A percentile compares a stretch with the other conserved stretches of the same genome.
phyloP scores from a whole-genome alignment of 768 basidiomycete genomes.

The Nidularia pulvinata region DNA sequence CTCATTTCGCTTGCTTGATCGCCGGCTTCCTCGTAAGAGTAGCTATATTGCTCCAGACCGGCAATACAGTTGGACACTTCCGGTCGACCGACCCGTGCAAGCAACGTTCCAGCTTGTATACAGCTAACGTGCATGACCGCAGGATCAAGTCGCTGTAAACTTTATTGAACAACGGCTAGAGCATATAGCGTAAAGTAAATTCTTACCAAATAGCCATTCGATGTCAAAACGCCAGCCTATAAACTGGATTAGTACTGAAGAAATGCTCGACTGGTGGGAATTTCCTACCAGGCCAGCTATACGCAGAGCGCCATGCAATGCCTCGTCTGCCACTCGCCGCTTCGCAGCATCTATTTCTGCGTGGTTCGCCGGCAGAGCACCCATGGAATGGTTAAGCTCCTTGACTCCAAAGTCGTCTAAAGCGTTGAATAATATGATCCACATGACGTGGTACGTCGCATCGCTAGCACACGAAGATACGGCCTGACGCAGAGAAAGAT shows the following conservation, averaged over 20 bases:
- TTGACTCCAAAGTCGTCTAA: conserved; percentile 84
- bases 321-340: conserved; percentile 77
- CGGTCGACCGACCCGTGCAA: conserved; percentile 80
- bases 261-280: conserved; percentile 2
- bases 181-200: conserved; percentile 6
- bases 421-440: conserved; percentile 82
- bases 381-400: conserved; percentile 62
- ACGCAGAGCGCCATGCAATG: conserved; percentile 81
- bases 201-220: conserved; percentile 84
- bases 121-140: conserved; percentile 90
- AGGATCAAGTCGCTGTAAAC: conserved; percentile 68
- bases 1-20: conserved; percentile 76
- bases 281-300: conserved; percentile 82
- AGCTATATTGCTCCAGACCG: conserved; percentile 87
- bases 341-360: conserved; percentile 61
- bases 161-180: conserved; percentile 1
- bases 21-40: conserved; percentile 84
- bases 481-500: conserved; percentile 25
- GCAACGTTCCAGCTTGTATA: conserved; percentile 79
- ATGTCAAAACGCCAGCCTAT: conserved; percentile 79
- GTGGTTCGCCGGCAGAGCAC: conserved; percentile 31
- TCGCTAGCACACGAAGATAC: conserved; percentile 74
- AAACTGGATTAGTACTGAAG: conserved; percentile 2
- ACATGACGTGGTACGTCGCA: conserved; percentile 91
- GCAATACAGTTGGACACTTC: conserved; percentile 85